These are phyloP conservation scores for Podila minutissima DNA, from an alignment of 192 early-diverging fungal species.

Conservation along the genomic window DNA sequence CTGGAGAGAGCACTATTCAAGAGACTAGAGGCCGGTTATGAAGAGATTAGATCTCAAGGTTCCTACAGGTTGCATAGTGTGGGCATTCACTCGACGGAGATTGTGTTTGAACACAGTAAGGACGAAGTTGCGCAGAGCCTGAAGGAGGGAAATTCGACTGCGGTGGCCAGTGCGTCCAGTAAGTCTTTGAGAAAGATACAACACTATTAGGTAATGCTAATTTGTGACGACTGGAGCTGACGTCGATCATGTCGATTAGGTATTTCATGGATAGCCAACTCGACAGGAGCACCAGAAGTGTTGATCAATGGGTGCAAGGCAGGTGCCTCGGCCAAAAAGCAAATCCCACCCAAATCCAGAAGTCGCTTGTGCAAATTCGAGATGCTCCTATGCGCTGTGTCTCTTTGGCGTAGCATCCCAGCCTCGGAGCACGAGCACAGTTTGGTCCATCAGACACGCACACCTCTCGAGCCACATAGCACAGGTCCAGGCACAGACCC, in stretches of 20 bases:
- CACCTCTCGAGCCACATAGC: neutral
- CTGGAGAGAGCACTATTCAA: conserved; percentile 74
- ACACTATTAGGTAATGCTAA: too few relatives aligned
- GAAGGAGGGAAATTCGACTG: neutral
- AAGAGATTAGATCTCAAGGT: neutral
- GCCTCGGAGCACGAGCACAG: neutral
- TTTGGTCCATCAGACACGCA: neutral
- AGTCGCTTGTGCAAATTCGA: conserved; percentile 42
- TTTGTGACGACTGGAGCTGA: neutral
- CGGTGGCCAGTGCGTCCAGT: conserved; percentile 33
- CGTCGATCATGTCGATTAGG: neutral
- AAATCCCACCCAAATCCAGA: conserved; percentile 20
- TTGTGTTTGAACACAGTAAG: conserved; percentile 23
- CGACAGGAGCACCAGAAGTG: conserved; percentile 40
- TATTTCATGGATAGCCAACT: conserved; percentile 24
- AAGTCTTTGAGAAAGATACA: neutral
- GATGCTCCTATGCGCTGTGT: conserved; percentile 22
- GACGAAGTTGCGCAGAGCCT: neutral
- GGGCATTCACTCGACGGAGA: neutral
- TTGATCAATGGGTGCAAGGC: conserved; percentile 62
- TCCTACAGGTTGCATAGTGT: neutral
- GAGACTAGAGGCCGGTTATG: conserved; percentile 43
- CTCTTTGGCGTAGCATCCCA: conserved; percentile 15
- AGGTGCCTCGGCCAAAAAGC: conserved; percentile 53
- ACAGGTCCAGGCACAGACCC: neutral